Evolutionary conservation across 805 yeast species (phyloP).

Genomic region (Saccharomyces jurei): DNA sequence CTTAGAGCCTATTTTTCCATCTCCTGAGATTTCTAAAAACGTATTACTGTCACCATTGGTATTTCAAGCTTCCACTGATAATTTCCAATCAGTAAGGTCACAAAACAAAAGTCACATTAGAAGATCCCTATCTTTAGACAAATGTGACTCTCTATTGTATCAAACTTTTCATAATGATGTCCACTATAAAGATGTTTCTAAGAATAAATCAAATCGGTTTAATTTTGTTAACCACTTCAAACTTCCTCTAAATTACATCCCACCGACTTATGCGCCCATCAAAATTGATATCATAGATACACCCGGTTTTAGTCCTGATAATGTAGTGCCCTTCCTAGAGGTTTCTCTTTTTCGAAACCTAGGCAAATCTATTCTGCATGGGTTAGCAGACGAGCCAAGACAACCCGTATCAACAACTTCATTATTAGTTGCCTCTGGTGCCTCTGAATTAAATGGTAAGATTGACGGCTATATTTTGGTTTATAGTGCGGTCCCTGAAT

Average conservation of each 20-base stretch:
- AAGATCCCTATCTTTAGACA: not conserved
- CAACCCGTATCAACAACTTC: slow-evolving; percentile 59
- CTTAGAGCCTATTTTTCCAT: slow-evolving; percentile 24
- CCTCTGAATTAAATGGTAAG: slow-evolving; percentile 65
- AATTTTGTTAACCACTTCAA: not conserved
- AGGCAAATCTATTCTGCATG: slow-evolving; percentile 49
- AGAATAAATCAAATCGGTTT: not conserved
- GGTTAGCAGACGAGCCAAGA: slow-evolving; percentile 56
- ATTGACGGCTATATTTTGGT: slow-evolving; percentile 68
- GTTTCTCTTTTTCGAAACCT: slow-evolving; percentile 57
- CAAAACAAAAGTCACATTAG: slow-evolving; percentile 4
- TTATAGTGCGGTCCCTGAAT: slow-evolving; percentile 60
- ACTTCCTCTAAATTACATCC: slow-evolving; percentile 29
- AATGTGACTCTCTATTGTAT: not conserved
- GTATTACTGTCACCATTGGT: slow-evolving; percentile 33
- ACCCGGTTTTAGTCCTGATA: slow-evolving; percentile 58
- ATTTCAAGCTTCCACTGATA: slow-evolving; percentile 30
- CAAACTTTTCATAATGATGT: not conserved
- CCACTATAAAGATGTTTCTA: not conserved
- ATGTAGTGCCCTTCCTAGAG: slow-evolving; percentile 68
- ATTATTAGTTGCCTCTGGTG: slow-evolving; percentile 67
- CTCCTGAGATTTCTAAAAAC: slow-evolving; percentile 26
- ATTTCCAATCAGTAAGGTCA: slow-evolving; percentile 14
- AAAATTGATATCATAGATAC: slow-evolving; percentile 66
- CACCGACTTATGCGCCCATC: slow-evolving; percentile 53